Evolutionary conservation across 1,284 basidiomycete species (phyloP).

Genomic region (Moesziomyces antarcticus): DNA sequence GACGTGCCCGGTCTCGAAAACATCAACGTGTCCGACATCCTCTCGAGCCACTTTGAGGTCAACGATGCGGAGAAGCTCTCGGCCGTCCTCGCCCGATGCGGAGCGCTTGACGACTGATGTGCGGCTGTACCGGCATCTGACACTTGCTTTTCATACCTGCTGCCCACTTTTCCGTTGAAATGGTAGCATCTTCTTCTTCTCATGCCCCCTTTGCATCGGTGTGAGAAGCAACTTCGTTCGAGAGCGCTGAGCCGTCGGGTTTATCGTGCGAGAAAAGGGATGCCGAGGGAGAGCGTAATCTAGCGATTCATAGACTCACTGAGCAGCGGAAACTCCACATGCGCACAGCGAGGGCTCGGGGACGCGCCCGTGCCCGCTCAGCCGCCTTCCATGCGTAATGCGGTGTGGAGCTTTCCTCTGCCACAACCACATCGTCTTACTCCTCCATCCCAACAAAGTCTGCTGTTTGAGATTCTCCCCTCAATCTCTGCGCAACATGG

Average conservation of each 20-base stretch:
- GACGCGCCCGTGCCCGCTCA: background rate
- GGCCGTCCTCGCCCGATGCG: slow-evolving; percentile 35
- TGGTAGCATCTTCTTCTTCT: background rate
- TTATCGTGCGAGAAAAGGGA: no score
- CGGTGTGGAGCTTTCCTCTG: background rate
- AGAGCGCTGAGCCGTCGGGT: background rate
- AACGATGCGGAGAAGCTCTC: slow-evolving; percentile 34
- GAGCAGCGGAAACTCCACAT: background rate
- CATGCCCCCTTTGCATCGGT: no score
- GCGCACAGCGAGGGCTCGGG: background rate
- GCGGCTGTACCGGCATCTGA: no score
- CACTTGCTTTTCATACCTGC: no score
- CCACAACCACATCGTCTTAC: background rate
- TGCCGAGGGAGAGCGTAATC: no score
- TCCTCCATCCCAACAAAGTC: background rate
- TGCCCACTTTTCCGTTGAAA: background rate
- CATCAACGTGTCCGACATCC: slow-evolving; percentile 59
- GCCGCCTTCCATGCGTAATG: background rate
- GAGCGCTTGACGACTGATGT: slow-evolving; percentile 34
- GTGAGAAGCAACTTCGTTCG: background rate
- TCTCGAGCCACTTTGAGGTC: slow-evolving; percentile 56
- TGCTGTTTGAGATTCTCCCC: no score
- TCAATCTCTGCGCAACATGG: slow-evolving; percentile 11
- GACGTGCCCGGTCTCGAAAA: slow-evolving; percentile 54
- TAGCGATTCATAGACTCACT: background rate